phyloP scores from a whole-genome alignment of 768 basidiomycete species.

The Mycena olivaceomarginata region DNA sequence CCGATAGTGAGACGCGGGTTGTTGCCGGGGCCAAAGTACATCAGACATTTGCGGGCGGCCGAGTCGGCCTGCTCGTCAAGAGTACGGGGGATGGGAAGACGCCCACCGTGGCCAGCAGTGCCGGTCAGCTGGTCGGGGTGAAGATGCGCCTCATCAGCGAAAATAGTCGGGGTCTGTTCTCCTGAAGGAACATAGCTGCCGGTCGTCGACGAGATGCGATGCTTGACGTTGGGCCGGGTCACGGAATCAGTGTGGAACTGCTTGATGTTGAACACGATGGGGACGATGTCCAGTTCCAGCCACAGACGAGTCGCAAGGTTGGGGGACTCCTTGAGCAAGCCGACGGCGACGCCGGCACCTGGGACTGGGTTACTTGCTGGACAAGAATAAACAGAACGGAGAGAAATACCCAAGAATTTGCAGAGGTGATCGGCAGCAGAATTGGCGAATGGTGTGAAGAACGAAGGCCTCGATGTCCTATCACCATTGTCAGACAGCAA shows the following conservation, averaged over 20 bases:
- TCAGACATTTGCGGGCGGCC: constrained; percentile 88
- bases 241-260: constrained; percentile 87
- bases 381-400: not conserved
- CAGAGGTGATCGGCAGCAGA: constrained; percentile 58
- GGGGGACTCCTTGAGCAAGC: constrained; percentile 84
- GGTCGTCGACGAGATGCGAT: constrained; percentile 87
- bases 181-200: constrained; percentile 88
- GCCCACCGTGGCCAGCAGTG: constrained; percentile 69
- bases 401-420: constrained; percentile 27
- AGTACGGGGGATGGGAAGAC: constrained; percentile 84
- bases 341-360: constrained; percentile 84
- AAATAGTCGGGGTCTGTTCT: constrained; percentile 84
- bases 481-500: not conserved
- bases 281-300: constrained; percentile 89
- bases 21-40: constrained; percentile 89
- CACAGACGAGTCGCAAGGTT: constrained; percentile 92
- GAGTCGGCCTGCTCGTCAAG: constrained; percentile 92
- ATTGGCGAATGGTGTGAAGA: constrained; percentile 79
- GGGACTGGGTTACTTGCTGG: not conserved
- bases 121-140: constrained; percentile 58
- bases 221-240: constrained; percentile 88
- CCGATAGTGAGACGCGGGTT: constrained; percentile 90
- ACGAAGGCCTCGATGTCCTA: constrained; percentile 79
- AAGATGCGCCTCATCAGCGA: constrained; percentile 75
- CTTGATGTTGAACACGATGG: constrained; percentile 91